phyloP scores from a whole-genome alignment of 495 filamentous ascomycete genomes.

The Aspergillus steynii region DNA sequence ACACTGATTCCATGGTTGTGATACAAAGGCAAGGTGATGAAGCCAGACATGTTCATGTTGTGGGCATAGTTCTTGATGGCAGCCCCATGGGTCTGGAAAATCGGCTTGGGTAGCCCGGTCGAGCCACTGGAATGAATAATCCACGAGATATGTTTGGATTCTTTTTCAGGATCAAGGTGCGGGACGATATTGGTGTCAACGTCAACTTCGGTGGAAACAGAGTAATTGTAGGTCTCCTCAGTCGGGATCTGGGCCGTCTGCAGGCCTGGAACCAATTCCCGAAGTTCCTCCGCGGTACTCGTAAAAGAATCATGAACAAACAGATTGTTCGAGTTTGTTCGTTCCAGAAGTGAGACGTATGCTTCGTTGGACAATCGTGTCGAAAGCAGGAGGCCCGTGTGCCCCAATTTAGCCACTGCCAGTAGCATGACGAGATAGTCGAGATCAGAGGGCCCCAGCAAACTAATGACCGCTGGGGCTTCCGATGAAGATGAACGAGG shows the following conservation, averaged over 20 bases:
- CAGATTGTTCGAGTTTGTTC: constrained; percentile 35
- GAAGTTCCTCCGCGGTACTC: constrained; percentile 25
- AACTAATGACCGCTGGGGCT: constrained; percentile 34
- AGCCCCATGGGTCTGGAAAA: constrained; percentile 38
- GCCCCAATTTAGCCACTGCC: constrained; percentile 41
- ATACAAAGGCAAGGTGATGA: constrained; percentile 55
- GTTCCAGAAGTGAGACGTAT: constrained; percentile 37
- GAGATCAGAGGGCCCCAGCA: constrained; percentile 42
- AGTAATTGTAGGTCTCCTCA: constrained; percentile 20
- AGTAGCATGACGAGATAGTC: constrained; percentile 44
- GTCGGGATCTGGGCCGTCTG: constrained; percentile 19
- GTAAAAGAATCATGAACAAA: constrained; percentile 28
- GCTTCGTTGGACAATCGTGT: constrained; percentile 43
- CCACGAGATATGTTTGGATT: constrained; percentile 40
- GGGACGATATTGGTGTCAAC: constrained; percentile 21
- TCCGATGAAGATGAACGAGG: constrained; percentile 25
- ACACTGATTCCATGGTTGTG: constrained; percentile 51
- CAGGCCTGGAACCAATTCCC: constrained; percentile 18
- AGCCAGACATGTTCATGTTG: constrained; percentile 35
- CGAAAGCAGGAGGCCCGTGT: constrained; percentile 44
- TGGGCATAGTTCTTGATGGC: constrained; percentile 34
- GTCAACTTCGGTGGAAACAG: constrained; percentile 12
- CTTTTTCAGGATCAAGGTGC: constrained; percentile 19
- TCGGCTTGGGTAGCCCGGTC: constrained; percentile 60
- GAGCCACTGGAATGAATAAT: constrained; percentile 61